Base-by-base conservation (phyloP, 2,329 filamentous ascomycete genomes). In the Penicillium sp. region DNA sequence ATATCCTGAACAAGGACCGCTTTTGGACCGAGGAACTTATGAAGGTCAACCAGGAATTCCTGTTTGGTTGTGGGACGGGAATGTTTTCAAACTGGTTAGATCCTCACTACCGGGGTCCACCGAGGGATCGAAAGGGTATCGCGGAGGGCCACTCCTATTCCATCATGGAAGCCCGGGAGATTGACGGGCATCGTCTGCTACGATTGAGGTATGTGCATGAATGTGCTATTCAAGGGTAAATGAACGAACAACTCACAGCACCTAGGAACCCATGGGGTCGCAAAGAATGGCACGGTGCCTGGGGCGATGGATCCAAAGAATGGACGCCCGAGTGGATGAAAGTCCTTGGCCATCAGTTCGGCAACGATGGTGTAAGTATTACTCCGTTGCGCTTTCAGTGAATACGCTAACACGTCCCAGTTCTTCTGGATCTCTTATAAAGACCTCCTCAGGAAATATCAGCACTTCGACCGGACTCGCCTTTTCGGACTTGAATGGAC, bases 11-110 rank as follows among this genome's bases (percentile, higher is more conserved):
- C 67, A 88, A 88, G 56, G 87, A 96, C 48, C 82, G 84, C 22
- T 95, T 96, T 69, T 96, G 91, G 91, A 84, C 82, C 1, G 85
- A 93, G 36, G 89, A 94, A 69, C 81, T 96, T 25, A 84, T 87
- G 73, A 86, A 88, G 59, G 89, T 91, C 55, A 94, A 95, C 69
- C 77, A 90, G 52, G 87, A 90, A 48, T 95, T 94, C 65, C 70
- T 75, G 28, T 82, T 76, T 65, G 75, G 71, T 49, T 82, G 74
- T 59, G 77, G 69, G 47, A 81, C 76, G 11, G 75, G 78, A 0
- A 60, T 77, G 9, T 78, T 75, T 50, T 74, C 76, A n/a, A 75
- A 76, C 50, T 78, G 75, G 75, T 62, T 76, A 48, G 67, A 73
- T 50, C 69, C 72, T 0, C 68, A 67, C 14, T 72, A 74, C 44